These are phyloP conservation scores for Yueomyces sinensis DNA, from an alignment of 805 yeast genomes.

Conservation along the genomic window DNA sequence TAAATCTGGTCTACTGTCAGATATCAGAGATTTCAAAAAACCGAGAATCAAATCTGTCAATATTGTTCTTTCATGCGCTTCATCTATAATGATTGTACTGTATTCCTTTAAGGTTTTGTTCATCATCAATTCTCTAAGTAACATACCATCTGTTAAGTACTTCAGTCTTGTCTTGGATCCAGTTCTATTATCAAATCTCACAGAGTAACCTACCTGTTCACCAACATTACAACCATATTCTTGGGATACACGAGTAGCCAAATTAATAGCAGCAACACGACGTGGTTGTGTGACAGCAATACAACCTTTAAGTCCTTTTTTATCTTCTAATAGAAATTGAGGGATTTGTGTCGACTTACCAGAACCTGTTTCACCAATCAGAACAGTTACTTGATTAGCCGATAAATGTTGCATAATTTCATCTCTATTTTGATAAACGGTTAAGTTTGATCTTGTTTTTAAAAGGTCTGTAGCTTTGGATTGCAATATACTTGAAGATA, in stretches of 20 bases:
- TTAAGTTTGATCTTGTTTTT: constrained; percentile 44
- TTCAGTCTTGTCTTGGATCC: constrained; percentile 53
- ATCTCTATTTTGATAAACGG: constrained; percentile 62
- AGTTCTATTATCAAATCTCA: constrained; percentile 71
- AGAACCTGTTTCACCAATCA: constrained; percentile 95
- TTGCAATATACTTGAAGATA: constrained; percentile 22
- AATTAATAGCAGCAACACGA: constrained; percentile 90
- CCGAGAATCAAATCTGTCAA: constrained; percentile 85
- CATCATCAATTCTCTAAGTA: constrained; percentile 78
- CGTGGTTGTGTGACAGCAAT: constrained; percentile 96
- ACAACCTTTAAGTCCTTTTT: constrained; percentile 28
- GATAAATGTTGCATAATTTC: constrained; percentile 43
- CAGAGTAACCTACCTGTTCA: constrained; percentile 79
- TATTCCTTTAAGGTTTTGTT: constrained; percentile 52
- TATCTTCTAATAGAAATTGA: constrained; percentile 55
- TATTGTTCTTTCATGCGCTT: constrained; percentile 95
- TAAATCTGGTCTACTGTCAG: constrained; percentile 37
- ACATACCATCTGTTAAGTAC: constrained; percentile 95
- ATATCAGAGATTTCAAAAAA: constrained; percentile 56
- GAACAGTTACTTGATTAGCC: constrained; percentile 53
- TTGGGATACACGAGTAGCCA: constrained; percentile 85
- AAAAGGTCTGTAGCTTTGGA: constrained; percentile 31
- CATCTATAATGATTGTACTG: constrained; percentile 75
- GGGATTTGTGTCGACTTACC: constrained; percentile 98
- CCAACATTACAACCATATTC: constrained; percentile 75